Conservation (phyloP, 2,329 filamentous ascomycete genomes). For the Talaromyces sp. region DNA sequence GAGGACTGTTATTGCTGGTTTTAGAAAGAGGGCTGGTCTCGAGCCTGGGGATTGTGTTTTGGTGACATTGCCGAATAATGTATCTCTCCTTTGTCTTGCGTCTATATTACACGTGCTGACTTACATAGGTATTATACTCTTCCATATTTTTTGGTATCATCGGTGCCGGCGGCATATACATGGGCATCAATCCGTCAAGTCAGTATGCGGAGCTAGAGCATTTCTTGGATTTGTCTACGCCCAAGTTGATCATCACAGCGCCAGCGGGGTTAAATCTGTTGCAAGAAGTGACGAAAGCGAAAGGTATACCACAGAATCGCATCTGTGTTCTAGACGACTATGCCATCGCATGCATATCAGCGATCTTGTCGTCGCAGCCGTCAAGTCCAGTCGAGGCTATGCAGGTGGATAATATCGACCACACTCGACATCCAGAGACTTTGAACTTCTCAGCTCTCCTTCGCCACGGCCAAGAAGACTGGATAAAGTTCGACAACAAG, state of each 20-base stretch:
- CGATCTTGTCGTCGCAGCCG: constrained; percentile 3
- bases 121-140: constrained; percentile 35
- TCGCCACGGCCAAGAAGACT: constrained; percentile 46
- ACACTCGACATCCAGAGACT: background rate
- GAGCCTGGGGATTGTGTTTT: constrained; percentile 43
- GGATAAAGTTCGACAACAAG: constrained; percentile 45
- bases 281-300: constrained; percentile 18
- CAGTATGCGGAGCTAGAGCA: constrained; percentile 48
- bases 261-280: constrained; percentile 33
- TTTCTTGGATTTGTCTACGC: constrained; percentile 43
- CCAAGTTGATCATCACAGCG: constrained; percentile 47
- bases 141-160: constrained; percentile 40
- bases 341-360: constrained; percentile 10
- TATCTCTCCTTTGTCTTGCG: constrained; percentile 19
- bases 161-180: constrained; percentile 48
- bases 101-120: background rate
- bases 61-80: constrained; percentile 42
- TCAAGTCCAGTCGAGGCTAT: background rate
- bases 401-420: background rate
- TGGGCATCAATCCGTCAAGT: constrained; percentile 51
- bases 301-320: constrained; percentile 12
- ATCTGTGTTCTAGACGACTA: constrained; percentile 18
- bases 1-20: constrained; percentile 39
- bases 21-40: constrained; percentile 35
- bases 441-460: constrained; percentile 36